These are phyloP conservation scores for Oenanthe sinensis DNA, from an alignment of 129 eudicot genomes.

Conservation along the genomic window DNA sequence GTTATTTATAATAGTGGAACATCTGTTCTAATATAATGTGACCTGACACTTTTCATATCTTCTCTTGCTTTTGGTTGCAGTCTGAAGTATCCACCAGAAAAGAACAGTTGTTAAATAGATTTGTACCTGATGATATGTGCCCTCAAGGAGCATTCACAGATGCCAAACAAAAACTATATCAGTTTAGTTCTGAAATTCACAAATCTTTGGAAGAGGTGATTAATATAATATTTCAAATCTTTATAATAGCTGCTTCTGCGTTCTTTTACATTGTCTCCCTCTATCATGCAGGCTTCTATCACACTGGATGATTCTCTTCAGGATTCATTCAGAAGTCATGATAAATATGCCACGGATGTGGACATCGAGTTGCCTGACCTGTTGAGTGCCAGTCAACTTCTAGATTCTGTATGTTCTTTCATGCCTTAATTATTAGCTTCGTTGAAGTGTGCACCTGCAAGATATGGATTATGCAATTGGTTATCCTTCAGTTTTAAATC, in stretches of 20 bases:
- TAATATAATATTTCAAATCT: not conserved
- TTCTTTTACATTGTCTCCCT: not conserved
- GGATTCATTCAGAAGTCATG: constrained; percentile 31
- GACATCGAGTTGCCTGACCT: constrained; percentile 36
- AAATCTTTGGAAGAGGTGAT: constrained; percentile 52
- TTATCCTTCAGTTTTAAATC: not conserved
- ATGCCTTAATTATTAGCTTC: not conserved
- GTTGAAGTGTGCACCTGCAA: not conserved
- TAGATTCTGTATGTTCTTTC: constrained; percentile 71
- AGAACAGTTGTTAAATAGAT: constrained; percentile 61
- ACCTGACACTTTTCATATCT: constrained; percentile 14
- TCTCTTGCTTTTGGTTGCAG: constrained; percentile 30
- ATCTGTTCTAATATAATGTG: not conserved
- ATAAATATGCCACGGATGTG: constrained; percentile 25
- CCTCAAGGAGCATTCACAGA: constrained; percentile 40
- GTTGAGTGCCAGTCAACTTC: constrained; percentile 70
- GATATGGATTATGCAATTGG: not conserved
- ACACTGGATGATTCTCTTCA: constrained; percentile 40
- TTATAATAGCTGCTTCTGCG: not conserved
- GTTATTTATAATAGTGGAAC: not conserved
- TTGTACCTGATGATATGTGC: constrained; percentile 70
- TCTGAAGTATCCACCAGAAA: constrained; percentile 41
- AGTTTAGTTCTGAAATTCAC: constrained; percentile 17
- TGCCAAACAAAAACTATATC: constrained; percentile 19
- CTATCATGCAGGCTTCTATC: constrained; percentile 39